A percentile compares a stretch with the other conserved stretches of the same genome.
phyloP scores from a whole-genome alignment of 805 yeast species.

The Yarrowia yakushimensis region DNA sequence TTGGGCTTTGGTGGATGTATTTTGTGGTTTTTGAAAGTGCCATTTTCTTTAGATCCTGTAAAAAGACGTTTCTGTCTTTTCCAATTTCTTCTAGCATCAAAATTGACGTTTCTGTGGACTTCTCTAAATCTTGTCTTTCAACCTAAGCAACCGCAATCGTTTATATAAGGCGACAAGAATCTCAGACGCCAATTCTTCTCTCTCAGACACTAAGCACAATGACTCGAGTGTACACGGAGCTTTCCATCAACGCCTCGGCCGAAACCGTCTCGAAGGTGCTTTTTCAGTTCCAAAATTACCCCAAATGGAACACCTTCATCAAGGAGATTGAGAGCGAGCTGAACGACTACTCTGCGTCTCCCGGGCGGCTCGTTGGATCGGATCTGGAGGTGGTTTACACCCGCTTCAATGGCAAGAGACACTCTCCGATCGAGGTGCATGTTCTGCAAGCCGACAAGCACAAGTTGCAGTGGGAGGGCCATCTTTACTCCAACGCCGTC shows the following conservation, averaged over 20 bases:
- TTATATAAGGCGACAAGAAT: neutral
- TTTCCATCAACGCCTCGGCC: conserved; percentile 15
- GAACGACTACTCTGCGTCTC: neutral
- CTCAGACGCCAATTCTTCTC: neutral
- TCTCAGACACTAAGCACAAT: neutral
- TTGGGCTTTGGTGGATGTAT: too few species aligned
- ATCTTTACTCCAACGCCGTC: neutral
- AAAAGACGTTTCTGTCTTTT: too few species aligned
- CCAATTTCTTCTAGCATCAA: too few species aligned
- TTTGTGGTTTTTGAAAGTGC: too few species aligned
- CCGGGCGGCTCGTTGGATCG: neutral
- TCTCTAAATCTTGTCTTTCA: too few species aligned
- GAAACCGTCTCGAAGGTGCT: neutral
- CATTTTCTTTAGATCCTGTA: too few species aligned
- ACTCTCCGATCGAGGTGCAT: neutral
- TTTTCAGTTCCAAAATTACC: neutral
- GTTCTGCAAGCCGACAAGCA: neutral
- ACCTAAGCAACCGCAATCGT: conserved; percentile 12
- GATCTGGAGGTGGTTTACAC: neutral
- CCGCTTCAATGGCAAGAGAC: neutral
- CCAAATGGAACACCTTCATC: conserved; percentile 7
- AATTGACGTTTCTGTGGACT: too few species aligned
- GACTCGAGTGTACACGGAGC: conserved; percentile 3
- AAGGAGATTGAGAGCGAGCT: conserved; percentile 1
- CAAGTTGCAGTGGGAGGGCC: conserved; percentile 3